These are phyloP conservation scores for Capronia epimyces DNA, from an alignment of 2,329 filamentous ascomycete genomes.

Conservation along the genomic window DNA sequence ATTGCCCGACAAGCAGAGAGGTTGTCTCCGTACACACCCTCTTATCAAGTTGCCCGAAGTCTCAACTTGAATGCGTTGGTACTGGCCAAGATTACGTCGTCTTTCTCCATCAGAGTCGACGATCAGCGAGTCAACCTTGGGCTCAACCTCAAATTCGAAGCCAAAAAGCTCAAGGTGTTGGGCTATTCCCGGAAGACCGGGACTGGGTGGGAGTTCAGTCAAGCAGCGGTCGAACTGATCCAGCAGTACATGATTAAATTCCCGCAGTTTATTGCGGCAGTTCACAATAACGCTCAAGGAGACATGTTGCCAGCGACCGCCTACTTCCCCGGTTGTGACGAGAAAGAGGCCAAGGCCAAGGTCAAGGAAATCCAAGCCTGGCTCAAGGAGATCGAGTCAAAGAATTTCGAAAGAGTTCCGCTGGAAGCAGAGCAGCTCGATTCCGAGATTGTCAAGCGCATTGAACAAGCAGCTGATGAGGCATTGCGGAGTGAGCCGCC, in stretches of 20 bases:
- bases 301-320: conserved; percentile 80
- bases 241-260: conserved; percentile 88
- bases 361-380: conserved; percentile 92
- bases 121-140: conserved; percentile 83
- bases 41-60: conserved; percentile 79
- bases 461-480: conserved; percentile 70
- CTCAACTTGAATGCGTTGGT: conserved; percentile 78
- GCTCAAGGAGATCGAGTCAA: conserved; percentile 86
- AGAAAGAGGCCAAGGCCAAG: conserved; percentile 60
- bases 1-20: conserved; percentile 67
- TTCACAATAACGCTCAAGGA: conserved; percentile 77
- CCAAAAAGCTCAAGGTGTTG: conserved; percentile 88
- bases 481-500: conserved; percentile 50
- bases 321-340: conserved; percentile 64
- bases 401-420: conserved; percentile 90
- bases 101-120: conserved; percentile 78
- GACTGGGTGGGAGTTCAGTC: conserved; percentile 93
- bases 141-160: conserved; percentile 94
- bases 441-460: conserved; percentile 74
- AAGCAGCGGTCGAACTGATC: conserved; percentile 72
- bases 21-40: conserved; percentile 72
- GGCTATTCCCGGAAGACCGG: conserved; percentile 85
- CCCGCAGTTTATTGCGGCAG: conserved; percentile 87
- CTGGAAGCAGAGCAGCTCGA: conserved; percentile 95
- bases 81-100: conserved; percentile 91